Base-by-base conservation (phyloP, 176 grass and related monocot species). In the Oryza longistaminata region DNA sequence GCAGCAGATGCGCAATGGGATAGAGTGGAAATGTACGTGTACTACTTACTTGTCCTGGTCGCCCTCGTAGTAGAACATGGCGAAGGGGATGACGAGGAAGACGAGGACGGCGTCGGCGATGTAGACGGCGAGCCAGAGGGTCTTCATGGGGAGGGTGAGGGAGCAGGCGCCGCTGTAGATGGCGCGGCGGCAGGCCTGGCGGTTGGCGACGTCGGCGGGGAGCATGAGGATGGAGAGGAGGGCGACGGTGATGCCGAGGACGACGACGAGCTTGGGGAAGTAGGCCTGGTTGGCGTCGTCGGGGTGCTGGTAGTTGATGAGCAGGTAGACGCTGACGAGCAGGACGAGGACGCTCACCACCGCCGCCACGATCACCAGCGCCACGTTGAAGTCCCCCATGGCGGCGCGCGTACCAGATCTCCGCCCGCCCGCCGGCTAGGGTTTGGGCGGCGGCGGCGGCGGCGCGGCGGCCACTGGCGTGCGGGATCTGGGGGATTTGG, bases 371-470 rank as follows among this genome's bases (percentile, higher is more conserved):
- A 99, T 94, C 81, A 96, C 92, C 72, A 99, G 91, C 8, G 93
- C 97, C 15, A 99, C n/a, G 80, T 96, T 99, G 93, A 96, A 99
- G 86, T 99, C 97, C 84, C 97, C 97, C 96, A 99, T 99, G 14
- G 3, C 61, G 27, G 27, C 27, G 2, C 27, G 27, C n/a, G 13
- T 2, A 72, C 33, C 84, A 81, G 88, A 82, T 91, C 86, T 77
- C 76, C 29, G 29, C 7, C 1, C 8, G 12, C 6, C 0, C 48
- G 22, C 2, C 9, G 6, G 9, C 48, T 83, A 87, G 85, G 85
- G 75, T 81, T 81, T 27, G 70, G 39, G 7, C 84, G 48, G 85
- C 75, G 39, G 7, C 84, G 48, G 85, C 75, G 75, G 34, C 34
- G 34, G 33, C 33, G 33, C 33, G 69, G 34, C 34, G 34, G 29